A percentile compares a stretch with the other conserved stretches of the same genome.
These are phyloP conservation scores for Fusarium ambrosium DNA, from an alignment of 2,329 filamentous ascomycete species.

Conservation along the genomic window DNA sequence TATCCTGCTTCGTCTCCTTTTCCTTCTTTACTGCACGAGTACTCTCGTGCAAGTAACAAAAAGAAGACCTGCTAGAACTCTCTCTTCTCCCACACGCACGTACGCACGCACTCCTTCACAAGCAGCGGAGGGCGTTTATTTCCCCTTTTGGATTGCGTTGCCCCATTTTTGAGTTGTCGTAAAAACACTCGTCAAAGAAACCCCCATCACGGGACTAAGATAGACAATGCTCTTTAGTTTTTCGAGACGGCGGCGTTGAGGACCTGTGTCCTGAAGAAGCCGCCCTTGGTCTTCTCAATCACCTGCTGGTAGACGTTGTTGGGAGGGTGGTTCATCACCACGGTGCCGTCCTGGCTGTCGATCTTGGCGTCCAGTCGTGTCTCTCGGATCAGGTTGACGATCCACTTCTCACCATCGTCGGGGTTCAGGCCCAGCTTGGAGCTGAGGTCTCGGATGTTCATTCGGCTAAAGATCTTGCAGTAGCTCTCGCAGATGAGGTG, in stretches of 20 bases:
- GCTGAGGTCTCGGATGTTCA: constrained; percentile 97
- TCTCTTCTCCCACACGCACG: not conserved
- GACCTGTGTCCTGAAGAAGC: constrained; percentile 98
- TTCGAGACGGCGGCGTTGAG: constrained; percentile 77
- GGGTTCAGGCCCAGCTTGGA: constrained; percentile 90
- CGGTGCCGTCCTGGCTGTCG: constrained; percentile 98
- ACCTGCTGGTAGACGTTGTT: constrained; percentile 99
- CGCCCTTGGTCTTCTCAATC: constrained; percentile 98
- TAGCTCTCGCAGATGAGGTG: constrained; percentile 99
- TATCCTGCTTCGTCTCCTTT: constrained; percentile 24
- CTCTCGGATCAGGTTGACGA: constrained; percentile 98
- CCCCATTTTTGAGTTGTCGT: constrained; percentile 39
- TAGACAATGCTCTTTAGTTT: constrained; percentile 55
- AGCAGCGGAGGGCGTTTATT: constrained; percentile 38
- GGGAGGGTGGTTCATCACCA: constrained; percentile 99
- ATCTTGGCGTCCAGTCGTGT: constrained; percentile 99
- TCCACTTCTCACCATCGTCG: constrained; percentile 99
- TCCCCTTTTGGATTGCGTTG: constrained; percentile 35
- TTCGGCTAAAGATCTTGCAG: constrained; percentile 99
- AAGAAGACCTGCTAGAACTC: not conserved
- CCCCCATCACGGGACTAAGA: not conserved
- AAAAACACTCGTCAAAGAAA: constrained; percentile 40
- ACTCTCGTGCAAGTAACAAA: not conserved
- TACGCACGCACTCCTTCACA: constrained; percentile 11
- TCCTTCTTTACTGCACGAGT: too few relatives aligned